These are phyloP conservation scores for Eucalyptus cladocalyx DNA, from an alignment of 345 rosid species.

Conservation along the genomic window DNA sequence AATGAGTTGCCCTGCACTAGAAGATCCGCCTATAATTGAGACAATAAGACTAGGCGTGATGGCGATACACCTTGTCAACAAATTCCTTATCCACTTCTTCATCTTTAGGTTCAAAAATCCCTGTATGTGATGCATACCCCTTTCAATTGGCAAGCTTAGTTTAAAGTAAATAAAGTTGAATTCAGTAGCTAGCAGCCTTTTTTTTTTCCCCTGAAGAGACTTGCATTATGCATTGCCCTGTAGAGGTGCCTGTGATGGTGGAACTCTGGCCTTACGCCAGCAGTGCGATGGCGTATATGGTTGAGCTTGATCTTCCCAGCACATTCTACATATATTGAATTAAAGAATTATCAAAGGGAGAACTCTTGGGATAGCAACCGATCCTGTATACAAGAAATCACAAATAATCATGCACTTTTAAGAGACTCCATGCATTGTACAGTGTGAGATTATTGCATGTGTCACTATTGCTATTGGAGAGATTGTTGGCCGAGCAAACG, in stretches of 20 bases:
- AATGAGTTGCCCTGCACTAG: conserved; percentile 39
- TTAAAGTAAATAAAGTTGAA: neutral
- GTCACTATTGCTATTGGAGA: conserved; percentile 2
- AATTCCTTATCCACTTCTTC: conserved; percentile 44
- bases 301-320: too few relatives aligned
- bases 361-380: too few relatives aligned
- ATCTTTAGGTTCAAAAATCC: conserved; percentile 51
- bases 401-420: too few relatives aligned
- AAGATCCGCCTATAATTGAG: conserved; percentile 37
- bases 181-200: neutral
- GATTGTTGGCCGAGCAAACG: conserved; percentile 14
- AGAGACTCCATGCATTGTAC: neutral
- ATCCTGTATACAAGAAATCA: too few relatives aligned
- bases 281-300: too few relatives aligned
- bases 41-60: conserved; percentile 13
- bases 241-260: neutral
- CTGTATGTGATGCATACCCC: neutral
- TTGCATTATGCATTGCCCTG: neutral
- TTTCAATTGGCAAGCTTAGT: neutral
- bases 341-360: too few relatives aligned
- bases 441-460: conserved; percentile 33
- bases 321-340: too few relatives aligned
- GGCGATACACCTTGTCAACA: conserved; percentile 44
- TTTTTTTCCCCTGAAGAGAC: neutral
- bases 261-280: neutral